Conservation (phyloP, 768 basidiomycete species). For the Leucocoprinus sp. region DNA sequence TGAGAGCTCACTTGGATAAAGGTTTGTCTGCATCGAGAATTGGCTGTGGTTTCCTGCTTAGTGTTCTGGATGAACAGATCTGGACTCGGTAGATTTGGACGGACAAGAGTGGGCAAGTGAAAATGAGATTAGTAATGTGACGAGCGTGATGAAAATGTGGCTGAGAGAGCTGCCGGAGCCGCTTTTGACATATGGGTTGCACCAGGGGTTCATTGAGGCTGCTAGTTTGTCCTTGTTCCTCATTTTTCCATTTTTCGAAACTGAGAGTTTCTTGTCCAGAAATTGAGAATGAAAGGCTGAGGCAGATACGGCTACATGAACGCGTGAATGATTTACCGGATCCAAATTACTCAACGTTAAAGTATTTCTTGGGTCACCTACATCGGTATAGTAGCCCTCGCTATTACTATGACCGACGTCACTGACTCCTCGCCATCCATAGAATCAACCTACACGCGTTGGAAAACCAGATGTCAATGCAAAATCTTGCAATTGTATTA, state of each 20-base stretch:
- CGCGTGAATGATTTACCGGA: constrained; percentile 97
- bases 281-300: constrained; percentile 88
- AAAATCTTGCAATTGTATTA: constrained; percentile 93
- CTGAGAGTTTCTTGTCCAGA: constrained; percentile 31
- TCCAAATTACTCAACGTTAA: constrained; percentile 96
- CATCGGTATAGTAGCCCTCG: constrained; percentile 51
- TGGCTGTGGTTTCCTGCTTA: no score
- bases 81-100: constrained; percentile 83
- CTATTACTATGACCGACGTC: background rate
- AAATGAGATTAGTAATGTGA: constrained; percentile 90
- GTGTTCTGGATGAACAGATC: constrained; percentile 41
- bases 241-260: constrained; percentile 1
- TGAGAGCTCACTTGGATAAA: constrained; percentile 81
- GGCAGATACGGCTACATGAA: constrained; percentile 94
- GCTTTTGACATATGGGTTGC: constrained; percentile 71
- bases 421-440: constrained; percentile 6
- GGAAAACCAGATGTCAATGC: constrained; percentile 86
- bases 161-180: constrained; percentile 94
- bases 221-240: constrained; percentile 55
- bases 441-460: constrained; percentile 72
- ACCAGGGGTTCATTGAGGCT: constrained; percentile 92
- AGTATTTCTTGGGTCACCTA: constrained; percentile 91
- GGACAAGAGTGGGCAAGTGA: constrained; percentile 87
- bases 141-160: constrained; percentile 95
- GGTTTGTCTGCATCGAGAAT: no score